Evolutionary conservation across 1,139 yeast species (phyloP).

Genomic region (Petasospora rhodanensis): DNA sequence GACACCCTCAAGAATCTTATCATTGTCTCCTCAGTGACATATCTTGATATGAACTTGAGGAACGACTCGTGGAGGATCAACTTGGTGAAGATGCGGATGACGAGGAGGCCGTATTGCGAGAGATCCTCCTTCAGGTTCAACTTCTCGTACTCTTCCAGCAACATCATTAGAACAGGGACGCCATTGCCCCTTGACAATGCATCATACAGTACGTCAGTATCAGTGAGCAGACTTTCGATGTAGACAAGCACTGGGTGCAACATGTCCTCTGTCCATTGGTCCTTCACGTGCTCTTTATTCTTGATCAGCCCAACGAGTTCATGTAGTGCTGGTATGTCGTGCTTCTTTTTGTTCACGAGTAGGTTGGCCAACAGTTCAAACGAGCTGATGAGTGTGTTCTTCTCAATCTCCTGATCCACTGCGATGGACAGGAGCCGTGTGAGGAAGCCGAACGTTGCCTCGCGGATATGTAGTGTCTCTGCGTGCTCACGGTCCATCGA

Average conservation of each 20-base stretch:
- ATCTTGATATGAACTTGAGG: slow-evolving; percentile 24
- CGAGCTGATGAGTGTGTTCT: slow-evolving; percentile 2
- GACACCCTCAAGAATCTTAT: slow-evolving; percentile 30
- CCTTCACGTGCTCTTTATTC: not conserved
- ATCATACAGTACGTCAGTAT: slow-evolving; percentile 13
- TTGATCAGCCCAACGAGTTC: slow-evolving; percentile 11
- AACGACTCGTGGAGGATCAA: slow-evolving; percentile 35
- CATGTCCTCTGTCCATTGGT: slow-evolving; percentile 7
- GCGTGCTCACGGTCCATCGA: slow-evolving; percentile 27
- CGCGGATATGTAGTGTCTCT: slow-evolving; percentile 6
- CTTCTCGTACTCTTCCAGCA: slow-evolving; percentile 19
- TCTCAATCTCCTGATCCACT: slow-evolving; percentile 1
- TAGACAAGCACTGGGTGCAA: slow-evolving; percentile 12
- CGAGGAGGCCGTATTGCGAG: slow-evolving; percentile 10
- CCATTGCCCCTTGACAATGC: slow-evolving; percentile 20
- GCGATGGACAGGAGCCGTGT: not conserved
- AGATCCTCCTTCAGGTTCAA: slow-evolving; percentile 20
- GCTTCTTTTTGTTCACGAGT: slow-evolving; percentile 9
- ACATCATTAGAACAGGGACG: slow-evolving; percentile 6
- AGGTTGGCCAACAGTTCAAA: slow-evolving; percentile 21
- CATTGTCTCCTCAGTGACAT: slow-evolving; percentile 16
- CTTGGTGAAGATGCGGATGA: slow-evolving; percentile 20
- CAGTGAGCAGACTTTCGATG: slow-evolving; percentile 13
- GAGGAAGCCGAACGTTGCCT: slow-evolving; percentile 2
- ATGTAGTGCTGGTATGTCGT: slow-evolving; percentile 5